Base-by-base conservation (phyloP, 768 basidiomycete genomes). In the Phanerochaete carnosa region DNA sequence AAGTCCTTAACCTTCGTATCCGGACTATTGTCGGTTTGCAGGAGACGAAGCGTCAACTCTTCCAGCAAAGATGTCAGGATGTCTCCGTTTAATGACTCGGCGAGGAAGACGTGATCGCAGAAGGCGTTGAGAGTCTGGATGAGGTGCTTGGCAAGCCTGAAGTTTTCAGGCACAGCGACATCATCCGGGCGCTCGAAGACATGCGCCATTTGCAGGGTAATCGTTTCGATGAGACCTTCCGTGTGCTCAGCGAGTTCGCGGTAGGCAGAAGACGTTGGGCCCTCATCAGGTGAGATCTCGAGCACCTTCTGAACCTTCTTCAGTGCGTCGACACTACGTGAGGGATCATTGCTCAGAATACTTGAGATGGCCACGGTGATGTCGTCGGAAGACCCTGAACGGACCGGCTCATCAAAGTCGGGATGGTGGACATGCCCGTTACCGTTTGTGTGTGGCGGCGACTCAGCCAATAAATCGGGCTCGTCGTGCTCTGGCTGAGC, bases 61-160 rank as follows among this genome's bases (percentile, higher is more conserved):
- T 95, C 92, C 58, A 98, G 77, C n/a, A 99, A 76, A 1, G 88
- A 85, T 11, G 90, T 92, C 62, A 98, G 74, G 53, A 92, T 91
- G 59, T 90, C 88, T 45, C 94, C 87, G 0, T 91, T 90, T 59
- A 98, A 71, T 8, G 91, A 92, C 70, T 95, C 91, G 12, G 94
- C 92, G 51, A 99, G 81, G 63, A 92, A 83, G 6, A 86, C 75
- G 70, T 95, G 93, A 68, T 98, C 95, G 68, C 95, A 96, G 72
- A 98, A 94, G 26, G 91, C 90, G 67, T 95, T 95, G 29, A 98
- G 83, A 0, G 95, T 95, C 73, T 98, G 95, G 63, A 98, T 96
- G 56, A 98, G 84, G 73, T 98, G 97, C 74, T 99, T 99, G 50
- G 95, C 94, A 9, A 99, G 79, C 43, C 97, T 85, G 76, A 97